A percentile compares a stretch with the other conserved stretches of the same genome.
Conservation (phyloP, 805 yeast genomes). For the Millerozyma miso region DNA sequence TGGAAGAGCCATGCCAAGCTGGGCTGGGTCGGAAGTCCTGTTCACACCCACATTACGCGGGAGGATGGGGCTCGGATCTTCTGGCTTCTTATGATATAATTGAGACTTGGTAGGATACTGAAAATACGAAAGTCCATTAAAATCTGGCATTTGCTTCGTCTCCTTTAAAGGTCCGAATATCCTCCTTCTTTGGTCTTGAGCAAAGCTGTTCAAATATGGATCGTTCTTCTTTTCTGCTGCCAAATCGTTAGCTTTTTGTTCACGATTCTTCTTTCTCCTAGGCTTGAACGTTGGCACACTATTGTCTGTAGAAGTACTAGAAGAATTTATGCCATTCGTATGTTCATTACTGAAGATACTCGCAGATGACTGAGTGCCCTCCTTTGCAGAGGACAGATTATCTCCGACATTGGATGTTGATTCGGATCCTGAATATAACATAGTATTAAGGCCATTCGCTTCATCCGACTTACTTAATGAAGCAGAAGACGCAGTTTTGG, state of each 20-base stretch:
- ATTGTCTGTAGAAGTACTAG: slow-evolving; percentile 6
- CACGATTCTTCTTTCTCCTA: background rate
- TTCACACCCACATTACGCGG: background rate
- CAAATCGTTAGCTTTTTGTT: background rate
- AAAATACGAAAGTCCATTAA: slow-evolving; percentile 14
- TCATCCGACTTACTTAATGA: slow-evolving; percentile 3
- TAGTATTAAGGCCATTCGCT: slow-evolving; percentile 1
- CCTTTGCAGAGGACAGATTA: slow-evolving; percentile 4
- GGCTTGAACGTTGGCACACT: slow-evolving; percentile 6
- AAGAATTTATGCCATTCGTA: slow-evolving; percentile 4
- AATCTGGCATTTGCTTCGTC: slow-evolving; percentile 4
- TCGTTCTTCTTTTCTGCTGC: background rate
- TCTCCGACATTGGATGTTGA: slow-evolving; percentile 1
- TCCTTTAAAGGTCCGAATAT: slow-evolving; percentile 11
- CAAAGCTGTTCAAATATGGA: slow-evolving; percentile 10
- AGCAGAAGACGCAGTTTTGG: slow-evolving; percentile 1
- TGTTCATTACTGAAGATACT: slow-evolving; percentile 8
- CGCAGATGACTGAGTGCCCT: slow-evolving; percentile 4
- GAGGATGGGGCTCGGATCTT: background rate
- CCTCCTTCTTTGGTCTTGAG: slow-evolving; percentile 17
- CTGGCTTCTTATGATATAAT: slow-evolving; percentile 7
- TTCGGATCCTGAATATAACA: background rate
- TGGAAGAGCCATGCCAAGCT: background rate
- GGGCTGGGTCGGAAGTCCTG: background rate
- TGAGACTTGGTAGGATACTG: slow-evolving; percentile 21